Percentiles rank a stretch among this genome's conserved stretches.
Evolutionary conservation across 2,329 filamentous ascomycete genomes (phyloP).

Genomic region (Talaromyces pinophilus): DNA sequence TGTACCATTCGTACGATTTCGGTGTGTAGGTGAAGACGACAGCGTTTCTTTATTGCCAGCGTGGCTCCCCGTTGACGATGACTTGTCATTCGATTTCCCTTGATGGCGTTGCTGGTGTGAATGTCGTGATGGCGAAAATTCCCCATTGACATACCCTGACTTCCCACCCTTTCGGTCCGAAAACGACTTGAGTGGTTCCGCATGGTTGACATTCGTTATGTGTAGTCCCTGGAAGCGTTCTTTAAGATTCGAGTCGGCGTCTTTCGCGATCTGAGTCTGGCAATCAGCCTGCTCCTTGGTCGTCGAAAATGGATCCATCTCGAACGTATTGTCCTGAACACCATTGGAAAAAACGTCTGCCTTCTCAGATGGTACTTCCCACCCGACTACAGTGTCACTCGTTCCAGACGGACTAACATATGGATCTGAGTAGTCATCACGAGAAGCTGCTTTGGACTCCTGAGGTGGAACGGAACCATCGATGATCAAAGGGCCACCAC

Average conservation of each 20-base stretch:
- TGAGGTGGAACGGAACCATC: constrained; percentile 49
- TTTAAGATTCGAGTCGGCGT: constrained; percentile 32
- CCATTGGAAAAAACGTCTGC: constrained; percentile 17
- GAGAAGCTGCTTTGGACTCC: constrained; percentile 31
- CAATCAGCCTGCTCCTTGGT: constrained; percentile 31
- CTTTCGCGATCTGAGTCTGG: constrained; percentile 24
- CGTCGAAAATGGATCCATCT: constrained; percentile 36
- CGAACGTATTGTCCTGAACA: constrained; percentile 39
- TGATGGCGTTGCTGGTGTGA: constrained; percentile 21
- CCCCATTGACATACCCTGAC: constrained; percentile 14
- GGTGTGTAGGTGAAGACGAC: constrained; percentile 34
- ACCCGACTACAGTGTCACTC: constrained; percentile 16
- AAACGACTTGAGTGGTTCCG: constrained; percentile 30
- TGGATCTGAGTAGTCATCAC: constrained; percentile 39
- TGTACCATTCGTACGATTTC: constrained; percentile 35
- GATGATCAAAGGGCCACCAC: constrained; percentile 49
- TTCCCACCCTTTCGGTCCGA: constrained; percentile 31
- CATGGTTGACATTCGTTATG: constrained; percentile 32
- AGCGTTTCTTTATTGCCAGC: constrained; percentile 33
- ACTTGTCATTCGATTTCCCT: constrained; percentile 19
- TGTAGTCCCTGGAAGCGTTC: constrained; percentile 43
- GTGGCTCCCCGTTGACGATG: constrained; percentile 31
- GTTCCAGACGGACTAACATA: constrained; percentile 12
- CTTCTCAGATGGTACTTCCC: constrained; percentile 18
- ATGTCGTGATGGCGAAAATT: constrained; percentile 15